Conservation (phyloP, 495 filamentous ascomycete genomes). For the Aspergillus bertholletiae region DNA sequence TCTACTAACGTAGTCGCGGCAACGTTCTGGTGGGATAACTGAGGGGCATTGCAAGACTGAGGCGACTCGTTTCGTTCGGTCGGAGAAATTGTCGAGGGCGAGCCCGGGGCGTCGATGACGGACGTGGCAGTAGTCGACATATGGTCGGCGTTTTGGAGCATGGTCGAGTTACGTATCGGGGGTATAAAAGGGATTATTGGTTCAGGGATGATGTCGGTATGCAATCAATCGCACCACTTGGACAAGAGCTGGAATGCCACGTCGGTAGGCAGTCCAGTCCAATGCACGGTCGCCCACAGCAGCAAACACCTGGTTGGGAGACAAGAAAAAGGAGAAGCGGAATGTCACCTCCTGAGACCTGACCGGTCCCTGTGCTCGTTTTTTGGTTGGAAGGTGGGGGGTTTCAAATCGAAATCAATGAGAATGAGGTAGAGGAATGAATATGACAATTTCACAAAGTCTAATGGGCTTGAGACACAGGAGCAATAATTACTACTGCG, state of each 20-base stretch:
- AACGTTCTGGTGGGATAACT: constrained; percentile 8
- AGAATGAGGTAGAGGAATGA: neutral
- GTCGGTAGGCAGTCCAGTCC: constrained; percentile 28
- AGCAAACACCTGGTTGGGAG: constrained; percentile 11
- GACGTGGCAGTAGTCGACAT: constrained; percentile 18
- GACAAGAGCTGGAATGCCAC: constrained; percentile 34
- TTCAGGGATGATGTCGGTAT: constrained; percentile 20
- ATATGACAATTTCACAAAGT: neutral
- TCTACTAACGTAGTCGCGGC: constrained; percentile 16
- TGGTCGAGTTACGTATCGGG: constrained; percentile 6
- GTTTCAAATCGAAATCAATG: neutral
- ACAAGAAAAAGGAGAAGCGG: constrained; percentile 12
- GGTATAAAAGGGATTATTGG: constrained; percentile 11
- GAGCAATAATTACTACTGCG: neutral
- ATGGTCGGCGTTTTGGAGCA: constrained; percentile 16
- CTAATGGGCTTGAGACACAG: neutral
- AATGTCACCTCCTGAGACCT: constrained; percentile 10
- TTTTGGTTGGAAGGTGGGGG: neutral
- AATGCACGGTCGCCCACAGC: constrained; percentile 17
- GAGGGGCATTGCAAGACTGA: constrained; percentile 16
- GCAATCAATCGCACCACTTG: constrained; percentile 20
- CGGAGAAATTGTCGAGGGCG: constrained; percentile 8
- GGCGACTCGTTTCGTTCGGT: constrained; percentile 4
- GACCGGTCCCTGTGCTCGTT: neutral
- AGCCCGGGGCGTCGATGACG: constrained; percentile 9